A percentile compares a stretch with the other conserved stretches of the same genome.
Evolutionary conservation across 2,329 filamentous ascomycete genomes (phyloP).

Genomic region (Aspergillus udagawae): DNA sequence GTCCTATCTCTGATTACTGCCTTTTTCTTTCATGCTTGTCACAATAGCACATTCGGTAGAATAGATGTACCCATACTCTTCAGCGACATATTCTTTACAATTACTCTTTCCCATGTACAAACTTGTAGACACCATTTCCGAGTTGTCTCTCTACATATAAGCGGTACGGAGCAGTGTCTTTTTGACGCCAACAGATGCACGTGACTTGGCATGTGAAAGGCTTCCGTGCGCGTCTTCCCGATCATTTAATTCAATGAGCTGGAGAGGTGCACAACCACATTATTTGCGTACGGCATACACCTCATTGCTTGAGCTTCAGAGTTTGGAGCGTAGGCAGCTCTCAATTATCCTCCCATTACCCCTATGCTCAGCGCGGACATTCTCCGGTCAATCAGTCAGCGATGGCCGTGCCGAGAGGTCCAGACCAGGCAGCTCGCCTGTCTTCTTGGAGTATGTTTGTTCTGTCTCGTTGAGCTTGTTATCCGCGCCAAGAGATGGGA

Average conservation of each 20-base stretch:
- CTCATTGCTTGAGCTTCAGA: background rate
- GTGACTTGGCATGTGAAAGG: slow-evolving; percentile 7
- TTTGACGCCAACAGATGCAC: background rate
- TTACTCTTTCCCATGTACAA: background rate
- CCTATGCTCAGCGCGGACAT: slow-evolving; percentile 32
- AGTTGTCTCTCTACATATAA: background rate
- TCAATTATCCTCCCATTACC: slow-evolving; percentile 2
- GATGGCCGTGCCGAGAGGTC: slow-evolving; percentile 43
- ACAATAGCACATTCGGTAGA: slow-evolving; percentile 22
- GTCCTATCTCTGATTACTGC: slow-evolving; percentile 9
- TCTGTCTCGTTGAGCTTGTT: slow-evolving; percentile 11
- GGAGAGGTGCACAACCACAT: background rate
- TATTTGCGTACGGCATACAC: background rate
- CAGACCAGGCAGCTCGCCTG: slow-evolving; percentile 40
- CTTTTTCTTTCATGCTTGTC: slow-evolving; percentile 13
- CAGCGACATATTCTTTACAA: slow-evolving; percentile 9
- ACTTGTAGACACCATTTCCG: background rate
- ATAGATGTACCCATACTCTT: slow-evolving; percentile 35
- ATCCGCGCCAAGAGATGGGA: background rate
- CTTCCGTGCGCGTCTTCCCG: background rate
- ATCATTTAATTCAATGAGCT: background rate
- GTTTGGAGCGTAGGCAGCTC: background rate
- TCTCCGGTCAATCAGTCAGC: slow-evolving; percentile 30
- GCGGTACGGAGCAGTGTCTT: background rate
- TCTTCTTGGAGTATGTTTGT: slow-evolving; percentile 35